Conservation (phyloP, 345 rosid species). For the Cardamine occulta region DNA sequence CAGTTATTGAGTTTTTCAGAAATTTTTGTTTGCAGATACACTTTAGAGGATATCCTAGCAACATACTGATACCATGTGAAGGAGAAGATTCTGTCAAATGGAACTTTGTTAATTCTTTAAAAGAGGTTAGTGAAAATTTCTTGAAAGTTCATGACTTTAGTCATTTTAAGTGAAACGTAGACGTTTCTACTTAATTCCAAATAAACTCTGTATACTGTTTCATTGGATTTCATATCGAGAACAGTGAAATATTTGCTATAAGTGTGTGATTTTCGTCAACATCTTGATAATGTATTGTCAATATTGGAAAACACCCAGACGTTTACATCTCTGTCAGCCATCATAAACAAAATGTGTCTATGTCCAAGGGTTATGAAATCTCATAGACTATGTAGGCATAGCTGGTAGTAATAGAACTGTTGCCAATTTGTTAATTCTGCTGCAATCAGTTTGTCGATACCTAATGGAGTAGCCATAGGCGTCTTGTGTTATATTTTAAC, state of each 20-base stretch:
- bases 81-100: conserved; percentile 93
- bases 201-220: not conserved
- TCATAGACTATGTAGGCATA: not conserved
- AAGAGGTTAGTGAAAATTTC: conserved; percentile 64
- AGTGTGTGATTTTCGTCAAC: conserved; percentile 2
- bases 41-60: conserved; percentile 90
- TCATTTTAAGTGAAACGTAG: not conserved
- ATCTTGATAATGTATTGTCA: not conserved
- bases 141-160: not conserved
- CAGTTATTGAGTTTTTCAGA: conserved; percentile 3
- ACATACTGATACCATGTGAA: conserved; percentile 78
- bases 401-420: conserved; percentile 7
- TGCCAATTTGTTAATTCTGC: not conserved
- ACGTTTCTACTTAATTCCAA: not conserved
- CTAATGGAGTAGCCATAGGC: conserved; percentile 15
- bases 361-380: not conserved
- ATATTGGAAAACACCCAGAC: not conserved
- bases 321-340: conserved; percentile 11
- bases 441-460: not conserved
- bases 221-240: not conserved
- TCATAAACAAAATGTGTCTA: not conserved
- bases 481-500: conserved; percentile 7
- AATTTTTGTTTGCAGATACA: conserved; percentile 66
- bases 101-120: conserved; percentile 89
- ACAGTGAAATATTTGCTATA: not conserved